phyloP scores from a whole-genome alignment of 805 yeast species.

The Blastobotrys muscicola region DNA sequence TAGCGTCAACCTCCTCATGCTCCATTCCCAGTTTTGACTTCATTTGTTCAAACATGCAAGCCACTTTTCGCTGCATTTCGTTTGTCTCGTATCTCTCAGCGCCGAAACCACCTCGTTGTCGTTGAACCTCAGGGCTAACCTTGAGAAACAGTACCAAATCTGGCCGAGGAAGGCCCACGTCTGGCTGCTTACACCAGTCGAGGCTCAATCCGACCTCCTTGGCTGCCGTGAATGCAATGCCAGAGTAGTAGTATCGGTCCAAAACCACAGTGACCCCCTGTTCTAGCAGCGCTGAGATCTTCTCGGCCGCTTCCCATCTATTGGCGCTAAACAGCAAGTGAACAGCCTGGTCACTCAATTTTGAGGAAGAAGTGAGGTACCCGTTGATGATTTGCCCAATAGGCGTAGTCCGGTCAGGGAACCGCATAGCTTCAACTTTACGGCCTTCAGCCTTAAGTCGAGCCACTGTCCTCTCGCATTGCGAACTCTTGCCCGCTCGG shows the following conservation, averaged over 20 bases:
- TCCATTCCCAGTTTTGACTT: no score
- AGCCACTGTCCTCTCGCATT: conserved; percentile 37
- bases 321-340: conserved; percentile 88
- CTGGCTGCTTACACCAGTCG: conserved; percentile 77
- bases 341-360: conserved; percentile 65
- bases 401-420: conserved; percentile 79
- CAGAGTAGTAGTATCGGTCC: conserved; percentile 88
- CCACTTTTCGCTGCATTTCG: conserved; percentile 68
- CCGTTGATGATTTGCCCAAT: conserved; percentile 72
- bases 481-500: conserved; percentile 91
- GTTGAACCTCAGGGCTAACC: conserved; percentile 37
- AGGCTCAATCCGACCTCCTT: conserved; percentile 48
- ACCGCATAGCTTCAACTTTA: conserved; percentile 49
- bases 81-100: conserved; percentile 81
- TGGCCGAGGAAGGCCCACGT: conserved; percentile 76
- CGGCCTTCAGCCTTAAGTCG: conserved; percentile 24
- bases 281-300: conserved; percentile 37
- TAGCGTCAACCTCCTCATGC: no score
- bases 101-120: conserved; percentile 72
- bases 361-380: conserved; percentile 45
- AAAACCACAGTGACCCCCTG: conserved; percentile 54
- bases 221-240: conserved; percentile 86
- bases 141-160: conserved; percentile 75
- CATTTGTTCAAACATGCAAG: conserved; percentile 37
- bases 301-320: conserved; percentile 71